Base-by-base conservation (phyloP, 140 eudicot genomes). In the Senecio squalidus region DNA sequence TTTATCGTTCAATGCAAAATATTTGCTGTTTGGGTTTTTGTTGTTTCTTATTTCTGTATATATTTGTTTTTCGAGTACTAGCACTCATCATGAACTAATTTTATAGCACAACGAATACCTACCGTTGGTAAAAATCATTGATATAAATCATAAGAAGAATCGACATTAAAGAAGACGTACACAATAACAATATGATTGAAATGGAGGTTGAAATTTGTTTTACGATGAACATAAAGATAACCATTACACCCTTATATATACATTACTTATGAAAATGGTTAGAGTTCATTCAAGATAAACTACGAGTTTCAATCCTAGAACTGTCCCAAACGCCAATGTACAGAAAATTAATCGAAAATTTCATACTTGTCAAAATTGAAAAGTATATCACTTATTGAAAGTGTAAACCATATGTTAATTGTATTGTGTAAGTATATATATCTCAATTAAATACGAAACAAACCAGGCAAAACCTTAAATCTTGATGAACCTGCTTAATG, bases 1-100 rank as follows among this genome's bases (percentile, higher is more conserved):
- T 41, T 22, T 52, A 62, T 31, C 55, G 53, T 61, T 53, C 58
- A 61, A 41, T 70, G 58, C 63, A 55, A 59, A 54, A 45, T 63
- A 24, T 40, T 16, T 70, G 17, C 6, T 55, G 64, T 40, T 41
- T 30, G 34, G 47, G 9, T 38, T 30, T n/a, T 28, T n/a, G 14
- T 66, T 40, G 29, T 11, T 40, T 18, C 18, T 6, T 23, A 29
- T 36, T 10, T 34, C 11, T 38, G 1, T 10, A 27, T 41, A 24
- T 27, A 30, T 20, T 23, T 54, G 2, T 16, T n/a, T 27, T 6
- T 13, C 4, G 9, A 23, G 28, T 53, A 27, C 40, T 15, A 6
- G 31, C 13, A 4, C 34, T 13, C 23, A 25, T 25, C 36, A 14
- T 26, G 20, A 24, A 14, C 38, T 28, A 10, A 9, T 40, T 40